Base-by-base conservation (phyloP, 768 basidiomycete species). In the Flagelloscypha sp. region DNA sequence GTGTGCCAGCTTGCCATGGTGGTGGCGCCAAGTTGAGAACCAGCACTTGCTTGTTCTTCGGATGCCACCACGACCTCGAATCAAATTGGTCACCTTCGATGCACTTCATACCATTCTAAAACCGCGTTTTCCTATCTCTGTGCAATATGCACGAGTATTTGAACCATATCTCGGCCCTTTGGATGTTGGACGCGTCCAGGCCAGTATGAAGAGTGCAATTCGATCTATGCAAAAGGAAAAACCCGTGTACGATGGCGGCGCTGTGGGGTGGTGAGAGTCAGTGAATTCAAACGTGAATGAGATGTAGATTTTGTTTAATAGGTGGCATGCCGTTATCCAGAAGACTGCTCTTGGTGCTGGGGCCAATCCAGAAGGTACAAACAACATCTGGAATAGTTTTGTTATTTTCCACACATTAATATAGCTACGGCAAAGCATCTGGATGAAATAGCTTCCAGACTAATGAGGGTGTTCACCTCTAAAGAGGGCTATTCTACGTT, bases 261-360 rank as follows among this genome's bases (percentile, higher is more conserved):
- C n/a, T n/a, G n/a, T n/a, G n/a, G n/a, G n/a, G n/a, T n/a, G n/a
- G n/a, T n/a, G n/a, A n/a, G n/a, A n/a, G n/a, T n/a, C n/a, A n/a
- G n/a, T n/a, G n/a, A n/a, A n/a, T n/a, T n/a, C n/a, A n/a, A n/a
- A n/a, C n/a, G n/a, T n/a, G n/a, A n/a, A n/a, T n/a, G n/a, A n/a
- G n/a, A n/a, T n/a, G n/a, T n/a, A n/a, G n/a, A n/a, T n/a, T n/a
- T n/a, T n/a, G n/a, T n/a, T n/a, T n/a, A n/a, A n/a, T n/a, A n/a
- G 84, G 84, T 89, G 86, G 86, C 54, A 62, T n/a, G 77, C 84
- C 42, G 84, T 89, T 24, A 78, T 89, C 42, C 64, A 62, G 38
- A 59, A 72, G 38, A 88, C 86, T 24, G 85, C 84, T 12, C 54
- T 84, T 2, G 83, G 76, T 3, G 83, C 85, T 27, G 84, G 83